These are phyloP conservation scores for Clonostachys rosea DNA, from an alignment of 2,329 filamentous ascomycete species.

Conservation along the genomic window DNA sequence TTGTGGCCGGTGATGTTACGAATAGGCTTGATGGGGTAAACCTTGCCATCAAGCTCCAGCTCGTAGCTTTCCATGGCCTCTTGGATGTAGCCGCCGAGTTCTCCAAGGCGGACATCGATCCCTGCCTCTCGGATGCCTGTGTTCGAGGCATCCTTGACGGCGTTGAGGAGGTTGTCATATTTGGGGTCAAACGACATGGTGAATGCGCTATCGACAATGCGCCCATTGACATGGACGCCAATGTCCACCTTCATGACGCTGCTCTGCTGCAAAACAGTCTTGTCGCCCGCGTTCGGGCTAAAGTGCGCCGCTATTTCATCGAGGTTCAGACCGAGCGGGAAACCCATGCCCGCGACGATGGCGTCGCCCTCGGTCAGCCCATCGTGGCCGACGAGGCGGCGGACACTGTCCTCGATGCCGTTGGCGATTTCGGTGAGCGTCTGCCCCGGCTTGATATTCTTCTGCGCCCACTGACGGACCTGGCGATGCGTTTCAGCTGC, in stretches of 20 bases:
- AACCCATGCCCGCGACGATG: constrained; percentile 76
- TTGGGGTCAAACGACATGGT: constrained; percentile 71
- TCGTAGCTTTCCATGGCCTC: constrained; percentile 94
- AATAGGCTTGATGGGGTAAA: constrained; percentile 77
- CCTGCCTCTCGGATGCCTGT: constrained; percentile 82
- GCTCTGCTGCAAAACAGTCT: constrained; percentile 63
- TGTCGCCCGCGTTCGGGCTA: constrained; percentile 82
- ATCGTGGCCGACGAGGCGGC: constrained; percentile 70
- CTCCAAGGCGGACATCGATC: constrained; percentile 84
- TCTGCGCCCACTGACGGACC: constrained; percentile 78
- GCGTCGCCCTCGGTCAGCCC: constrained; percentile 76
- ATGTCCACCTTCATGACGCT: constrained; percentile 85
- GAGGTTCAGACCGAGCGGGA: constrained; percentile 78
- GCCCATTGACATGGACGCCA: constrained; percentile 74
- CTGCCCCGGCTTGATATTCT: constrained; percentile 77
- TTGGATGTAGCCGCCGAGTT: constrained; percentile 79
- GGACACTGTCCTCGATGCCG: constrained; percentile 80
- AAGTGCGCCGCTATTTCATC: constrained; percentile 86
- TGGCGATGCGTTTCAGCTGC: constrained; percentile 87
- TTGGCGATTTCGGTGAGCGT: constrained; percentile 77
- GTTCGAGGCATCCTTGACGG: constrained; percentile 73
- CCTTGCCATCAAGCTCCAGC: constrained; percentile 74
- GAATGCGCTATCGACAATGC: constrained; percentile 79
- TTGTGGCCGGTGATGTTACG: constrained; percentile 87
- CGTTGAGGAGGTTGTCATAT: constrained; percentile 70